phyloP scores from a whole-genome alignment of 257 asterid species.

The Solanum lycopersicoides region DNA sequence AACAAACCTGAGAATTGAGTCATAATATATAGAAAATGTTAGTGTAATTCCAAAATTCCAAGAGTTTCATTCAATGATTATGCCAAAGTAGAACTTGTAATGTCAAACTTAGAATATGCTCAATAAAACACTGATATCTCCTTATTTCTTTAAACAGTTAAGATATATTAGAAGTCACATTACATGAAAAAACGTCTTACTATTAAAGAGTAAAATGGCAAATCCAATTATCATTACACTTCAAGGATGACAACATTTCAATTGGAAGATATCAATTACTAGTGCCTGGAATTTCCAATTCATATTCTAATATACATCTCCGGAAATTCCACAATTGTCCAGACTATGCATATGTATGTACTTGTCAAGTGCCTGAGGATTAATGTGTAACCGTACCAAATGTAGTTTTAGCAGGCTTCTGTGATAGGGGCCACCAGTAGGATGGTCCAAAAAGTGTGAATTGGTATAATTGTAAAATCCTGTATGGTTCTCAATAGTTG shows the following conservation, averaged over 20 bases:
- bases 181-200: not conserved
- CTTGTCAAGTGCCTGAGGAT: not conserved
- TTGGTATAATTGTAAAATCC: not conserved
- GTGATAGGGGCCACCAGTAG: not conserved
- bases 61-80: not conserved
- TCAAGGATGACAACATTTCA: not conserved
- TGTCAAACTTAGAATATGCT: not conserved
- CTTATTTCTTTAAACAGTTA: not conserved
- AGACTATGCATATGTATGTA: not conserved
- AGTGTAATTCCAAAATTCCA: not conserved
- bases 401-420: not conserved
- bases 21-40: not conserved
- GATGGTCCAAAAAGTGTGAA: not conserved
- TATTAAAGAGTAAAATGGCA: not conserved
- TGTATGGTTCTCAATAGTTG: not conserved
- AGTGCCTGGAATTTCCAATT: not conserved
- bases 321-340: not conserved
- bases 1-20: not conserved
- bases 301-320: not conserved
- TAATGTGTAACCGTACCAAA: not conserved
- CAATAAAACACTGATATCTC: not conserved
- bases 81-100: not conserved
- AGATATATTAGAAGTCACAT: not conserved
- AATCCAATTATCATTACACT: not conserved
- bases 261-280: not conserved